Evolutionary conservation across 148 eudicot genomes (phyloP).

Genomic region (Pouteria glomerata): DNA sequence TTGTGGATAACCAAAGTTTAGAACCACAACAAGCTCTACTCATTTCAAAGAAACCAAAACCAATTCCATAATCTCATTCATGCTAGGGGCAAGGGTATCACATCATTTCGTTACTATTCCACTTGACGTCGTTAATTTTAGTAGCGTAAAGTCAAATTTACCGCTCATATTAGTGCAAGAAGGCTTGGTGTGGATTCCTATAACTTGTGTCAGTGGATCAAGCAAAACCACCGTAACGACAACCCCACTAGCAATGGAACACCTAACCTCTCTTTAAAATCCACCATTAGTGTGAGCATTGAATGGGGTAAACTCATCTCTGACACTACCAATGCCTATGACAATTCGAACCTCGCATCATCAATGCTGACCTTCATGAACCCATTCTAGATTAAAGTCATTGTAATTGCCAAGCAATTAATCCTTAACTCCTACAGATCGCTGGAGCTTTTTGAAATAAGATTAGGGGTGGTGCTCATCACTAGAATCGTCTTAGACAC

Average conservation of each 20-base stretch:
- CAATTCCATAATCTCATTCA: too few species aligned
- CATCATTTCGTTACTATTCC: too few species aligned
- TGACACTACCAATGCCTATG: conserved; percentile 36
- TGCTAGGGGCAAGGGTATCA: too few species aligned
- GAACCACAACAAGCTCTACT: too few species aligned
- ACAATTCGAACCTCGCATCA: conserved; percentile 23
- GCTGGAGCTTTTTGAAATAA: conserved; percentile 62
- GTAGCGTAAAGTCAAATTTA: too few species aligned
- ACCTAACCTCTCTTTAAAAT: conserved; percentile 48
- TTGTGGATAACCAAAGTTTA: too few species aligned
- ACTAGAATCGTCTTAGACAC: conserved; percentile 80
- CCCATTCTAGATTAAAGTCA: conserved; percentile 68
- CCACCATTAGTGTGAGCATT: conserved; percentile 74
- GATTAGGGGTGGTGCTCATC: conserved; percentile 59
- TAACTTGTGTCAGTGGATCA: conserved; percentile 47
- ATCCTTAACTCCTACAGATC: conserved; percentile 50
- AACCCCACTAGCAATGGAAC: neutral
- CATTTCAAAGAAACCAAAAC: too few species aligned
- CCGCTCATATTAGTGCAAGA: too few species aligned
- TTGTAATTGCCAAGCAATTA: conserved; percentile 59
- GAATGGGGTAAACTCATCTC: conserved; percentile 79
- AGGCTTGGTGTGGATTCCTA: conserved; percentile 48
- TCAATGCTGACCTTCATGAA: conserved; percentile 62
- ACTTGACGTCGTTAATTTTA: too few species aligned
- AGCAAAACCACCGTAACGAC: neutral